Evolutionary conservation across 371 early-diverging fungal species (phyloP), one percentile per base, ranked within the genome.

Genomic region (Umbelopsis sp.): DNA sequence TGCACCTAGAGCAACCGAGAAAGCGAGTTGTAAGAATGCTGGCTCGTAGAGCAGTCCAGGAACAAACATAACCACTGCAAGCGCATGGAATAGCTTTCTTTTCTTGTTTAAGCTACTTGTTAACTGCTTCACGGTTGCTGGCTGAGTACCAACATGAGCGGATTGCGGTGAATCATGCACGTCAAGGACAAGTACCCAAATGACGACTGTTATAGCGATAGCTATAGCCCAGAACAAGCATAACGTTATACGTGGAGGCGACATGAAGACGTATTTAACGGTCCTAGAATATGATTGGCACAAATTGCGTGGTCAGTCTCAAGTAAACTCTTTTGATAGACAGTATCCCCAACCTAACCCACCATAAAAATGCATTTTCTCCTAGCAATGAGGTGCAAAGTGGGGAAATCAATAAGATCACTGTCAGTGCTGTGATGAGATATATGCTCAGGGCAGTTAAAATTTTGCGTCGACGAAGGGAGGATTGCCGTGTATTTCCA

Each of bases 71-170:
- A 89, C 66, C 6, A 94, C 89, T 0, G 94, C 94, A 41, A 96
- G 74, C 2, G 86, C 84, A 79, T 97, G 98, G 74, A 92, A 97
- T 64, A 92, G 84, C 76, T 97, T 97, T 73, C 98, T 87, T 35
- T 89, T 85, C 66, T 85, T 81, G 73, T 91, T 90, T 38, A 90
- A 70, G 4, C 88, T 70, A 41, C 76, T 76, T 52, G 87, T 88
- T 63, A 88, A 48, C n/a, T 46, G 67, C 14, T 32, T 66, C 63
- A 63, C 44, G 5, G 46, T 57, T 5, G 57, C 29, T 35, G 57
- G 57, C n/a, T 57, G 32, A 29, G 16, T 14, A 11, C 57, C 57
- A 5, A 57, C 57, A 35, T 67, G 72, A 0, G 48, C n/a, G 24
- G 73, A 66, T 1, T 72, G 68, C 7, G 78, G 77, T n/a, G 72